These are phyloP conservation scores for Vigna hirtella DNA, from an alignment of 306 rosid genomes.

Conservation along the genomic window DNA sequence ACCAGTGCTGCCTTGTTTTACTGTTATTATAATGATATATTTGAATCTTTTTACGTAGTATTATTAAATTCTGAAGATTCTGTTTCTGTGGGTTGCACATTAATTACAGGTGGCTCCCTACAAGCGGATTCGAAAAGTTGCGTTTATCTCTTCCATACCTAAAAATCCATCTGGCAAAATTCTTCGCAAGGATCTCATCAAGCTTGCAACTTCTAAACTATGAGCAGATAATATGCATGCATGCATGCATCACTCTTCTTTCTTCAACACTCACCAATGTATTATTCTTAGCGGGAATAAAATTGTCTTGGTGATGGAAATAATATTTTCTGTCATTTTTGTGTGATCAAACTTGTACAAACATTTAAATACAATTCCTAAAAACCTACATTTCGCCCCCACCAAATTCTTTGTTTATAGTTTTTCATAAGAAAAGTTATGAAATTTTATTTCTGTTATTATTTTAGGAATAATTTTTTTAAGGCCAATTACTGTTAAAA, in stretches of 20 bases:
- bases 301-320: too few relatives aligned
- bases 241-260: not conserved
- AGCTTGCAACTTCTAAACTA: constrained; percentile 80
- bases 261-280: not conserved
- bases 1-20: not conserved
- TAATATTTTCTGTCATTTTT: too few relatives aligned
- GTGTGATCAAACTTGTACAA: too few relatives aligned
- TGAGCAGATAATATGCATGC: constrained; percentile 24
- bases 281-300: too few relatives aligned
- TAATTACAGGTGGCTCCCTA: constrained; percentile 84
- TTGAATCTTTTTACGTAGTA: not conserved
- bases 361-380: too few relatives aligned
- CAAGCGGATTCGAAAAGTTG: constrained; percentile 79
- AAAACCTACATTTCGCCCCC: too few relatives aligned
- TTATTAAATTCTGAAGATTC: not conserved
- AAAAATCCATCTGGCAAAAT: constrained; percentile 94
- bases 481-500: too few relatives aligned
- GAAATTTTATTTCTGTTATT: too few relatives aligned
- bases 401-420: too few relatives aligned
- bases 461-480: too few relatives aligned
- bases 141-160: constrained; percentile 80
- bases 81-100: not conserved
- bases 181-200: constrained; percentile 92
- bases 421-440: too few relatives aligned
- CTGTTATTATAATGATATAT: not conserved